Percentiles rank a stretch among this genome's conserved stretches.
Conservation (phyloP, 306 rosid species). For the Acacia crassicarpa region DNA sequence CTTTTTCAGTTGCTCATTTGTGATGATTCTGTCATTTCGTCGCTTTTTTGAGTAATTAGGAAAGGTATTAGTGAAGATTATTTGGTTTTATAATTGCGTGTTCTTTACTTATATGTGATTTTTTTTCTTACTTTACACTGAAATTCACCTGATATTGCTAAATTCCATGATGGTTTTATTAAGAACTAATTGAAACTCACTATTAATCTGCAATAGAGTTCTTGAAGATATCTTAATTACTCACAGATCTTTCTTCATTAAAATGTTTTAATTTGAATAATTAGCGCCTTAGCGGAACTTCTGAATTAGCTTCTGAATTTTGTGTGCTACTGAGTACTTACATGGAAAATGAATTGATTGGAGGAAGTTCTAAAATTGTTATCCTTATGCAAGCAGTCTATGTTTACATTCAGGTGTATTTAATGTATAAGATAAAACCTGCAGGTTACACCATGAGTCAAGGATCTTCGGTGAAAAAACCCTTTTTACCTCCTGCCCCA, state of each 20-base stretch:
- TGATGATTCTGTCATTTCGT: neutral
- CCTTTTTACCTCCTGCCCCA: slow-evolving; percentile 42
- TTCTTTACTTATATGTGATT: neutral
- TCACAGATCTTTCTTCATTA: neutral
- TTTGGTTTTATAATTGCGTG: neutral
- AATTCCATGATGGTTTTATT: neutral
- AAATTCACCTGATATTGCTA: neutral
- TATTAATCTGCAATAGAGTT: neutral
- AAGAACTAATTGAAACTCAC: neutral
- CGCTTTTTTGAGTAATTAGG: neutral
- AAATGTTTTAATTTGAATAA: neutral
- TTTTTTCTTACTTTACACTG: neutral
- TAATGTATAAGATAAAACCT: slow-evolving; percentile 30
- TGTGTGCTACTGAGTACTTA: neutral
- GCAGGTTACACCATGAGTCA: slow-evolving; percentile 48
- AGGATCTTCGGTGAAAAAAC: slow-evolving; percentile 56
- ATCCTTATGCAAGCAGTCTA: slow-evolving; percentile 9
- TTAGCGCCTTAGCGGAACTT: neutral
- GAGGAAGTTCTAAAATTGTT: neutral
- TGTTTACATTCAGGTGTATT: slow-evolving; percentile 20
- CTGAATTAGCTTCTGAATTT: slow-evolving; percentile 9
- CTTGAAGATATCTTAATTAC: neutral
- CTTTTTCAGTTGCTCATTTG: neutral
- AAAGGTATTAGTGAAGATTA: neutral
- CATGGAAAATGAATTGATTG: neutral